Evolutionary conservation across 805 yeast species (phyloP).

Genomic region (Lachancea cidri): DNA sequence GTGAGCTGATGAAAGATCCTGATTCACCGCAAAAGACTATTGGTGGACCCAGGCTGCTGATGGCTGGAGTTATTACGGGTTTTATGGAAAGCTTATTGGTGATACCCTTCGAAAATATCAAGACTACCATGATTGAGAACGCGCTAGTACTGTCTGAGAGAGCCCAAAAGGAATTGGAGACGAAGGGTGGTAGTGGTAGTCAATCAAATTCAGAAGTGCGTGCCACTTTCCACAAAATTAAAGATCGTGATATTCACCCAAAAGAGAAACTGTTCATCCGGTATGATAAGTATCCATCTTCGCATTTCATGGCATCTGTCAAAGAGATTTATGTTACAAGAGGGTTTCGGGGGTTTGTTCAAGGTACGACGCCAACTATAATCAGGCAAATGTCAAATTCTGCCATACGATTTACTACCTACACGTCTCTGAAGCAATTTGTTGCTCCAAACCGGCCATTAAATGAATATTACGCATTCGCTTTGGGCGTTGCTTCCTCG

Average conservation of each 20-base stretch:
- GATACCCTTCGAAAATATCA: constrained; percentile 87
- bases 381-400: constrained; percentile 75
- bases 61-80: constrained; percentile 84
- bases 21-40: constrained; percentile 54
- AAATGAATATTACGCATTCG: constrained; percentile 32
- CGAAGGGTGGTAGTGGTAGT: constrained; percentile 31
- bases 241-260: constrained; percentile 24
- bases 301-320: constrained; percentile 46
- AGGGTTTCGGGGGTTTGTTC: constrained; percentile 73
- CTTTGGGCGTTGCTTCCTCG: constrained; percentile 59
- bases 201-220: constrained; percentile 16
- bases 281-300: constrained; percentile 51
- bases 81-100: constrained; percentile 74
- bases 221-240: constrained; percentile 29
- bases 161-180: constrained; percentile 16
- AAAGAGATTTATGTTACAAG: constrained; percentile 65
- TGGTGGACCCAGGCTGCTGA: constrained; percentile 72
- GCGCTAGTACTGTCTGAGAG: constrained; percentile 34
- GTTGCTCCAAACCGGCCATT: constrained; percentile 41
- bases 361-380: constrained; percentile 80
- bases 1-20: constrained; percentile 45
- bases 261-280: constrained; percentile 26
- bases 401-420: constrained; percentile 78
- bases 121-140: constrained; percentile 75
- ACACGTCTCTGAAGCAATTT: constrained; percentile 69